Evolutionary conservation across 2,329 filamentous ascomycete species (phyloP), one percentile per base, ranked within the genome.

Genomic region (Ascochyta pisi): DNA sequence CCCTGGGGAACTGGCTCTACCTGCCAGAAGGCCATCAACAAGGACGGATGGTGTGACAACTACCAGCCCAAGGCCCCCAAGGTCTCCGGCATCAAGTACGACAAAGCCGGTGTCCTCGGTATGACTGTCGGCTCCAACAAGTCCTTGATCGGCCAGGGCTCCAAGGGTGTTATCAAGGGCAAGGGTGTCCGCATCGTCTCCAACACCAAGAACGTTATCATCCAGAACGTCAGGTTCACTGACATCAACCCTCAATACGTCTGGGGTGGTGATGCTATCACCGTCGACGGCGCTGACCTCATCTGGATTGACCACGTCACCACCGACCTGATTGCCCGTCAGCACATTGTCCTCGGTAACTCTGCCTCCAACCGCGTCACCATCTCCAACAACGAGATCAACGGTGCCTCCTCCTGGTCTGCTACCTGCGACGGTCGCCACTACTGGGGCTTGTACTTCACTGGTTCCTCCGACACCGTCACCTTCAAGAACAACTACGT

Each of bases 401-500:
- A 88, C 65, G 85, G 85, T 41, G 68, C 69, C 23, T 80, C 80
- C 31, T 69, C 74, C 16, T 87, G 79, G 76, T 86, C 83, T 10
- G 81, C 85, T 4, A 83, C 80, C 42, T 87, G 85, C 73, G 77
- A 87, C 66, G 78, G 77, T 37, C 79, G 84, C 71, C 83, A 86
- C 74, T 76, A 87, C 81, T 87, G 85, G 83, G 79, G 74, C 27
- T 71, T 86, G 60, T 85, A 84, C 76, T 78, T 87, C 44, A 80
- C 78, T 37, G 85, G 85, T n/a, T 76, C 78, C 53, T 78, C 73
- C 68, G 85, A 87, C 67, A 65, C 81, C 57, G 77, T 86, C 65
- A 87, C 85, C 59, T 66, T 87, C 68, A 83, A 85, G 77, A 78
- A 79, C 62, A 87, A 87, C 79, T 86, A 86, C 76, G 77, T 87